These are phyloP conservation scores for Odontarrhena argentea DNA, from an alignment of 345 rosid species.

Conservation along the genomic window DNA sequence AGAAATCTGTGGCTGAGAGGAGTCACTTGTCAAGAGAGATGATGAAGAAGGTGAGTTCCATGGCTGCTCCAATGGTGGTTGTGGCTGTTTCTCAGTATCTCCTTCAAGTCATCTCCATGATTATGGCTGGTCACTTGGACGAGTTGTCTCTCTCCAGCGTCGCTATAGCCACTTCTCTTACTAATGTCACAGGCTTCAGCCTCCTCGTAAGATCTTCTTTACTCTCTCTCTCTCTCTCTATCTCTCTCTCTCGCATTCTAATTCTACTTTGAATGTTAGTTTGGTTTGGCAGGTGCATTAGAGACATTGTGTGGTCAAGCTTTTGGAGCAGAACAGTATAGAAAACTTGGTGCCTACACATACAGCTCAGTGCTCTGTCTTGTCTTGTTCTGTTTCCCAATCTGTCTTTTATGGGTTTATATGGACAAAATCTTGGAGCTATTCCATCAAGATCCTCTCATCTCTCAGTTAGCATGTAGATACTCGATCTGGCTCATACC, in stretches of 20 bases:
- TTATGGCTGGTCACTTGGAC: no score
- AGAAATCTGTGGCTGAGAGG: background rate
- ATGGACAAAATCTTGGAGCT: conserved; percentile 46
- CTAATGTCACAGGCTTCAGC: conserved; percentile 23
- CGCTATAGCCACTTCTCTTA: no score
- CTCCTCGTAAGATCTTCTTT: background rate
- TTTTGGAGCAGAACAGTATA: conserved; percentile 55
- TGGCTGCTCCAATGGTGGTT: no score
- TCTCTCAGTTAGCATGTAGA: conserved; percentile 46
- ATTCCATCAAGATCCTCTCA: conserved; percentile 47
- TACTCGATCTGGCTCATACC: conserved; percentile 52
- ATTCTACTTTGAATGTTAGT: background rate
- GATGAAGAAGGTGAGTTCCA: no score
- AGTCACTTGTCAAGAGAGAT: no score
- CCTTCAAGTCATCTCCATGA: no score
- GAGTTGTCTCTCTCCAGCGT: no score
- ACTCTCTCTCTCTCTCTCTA: no score
- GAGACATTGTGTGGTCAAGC: conserved; percentile 65
- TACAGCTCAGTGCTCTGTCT: conserved; percentile 45
- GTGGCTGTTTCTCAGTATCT: no score
- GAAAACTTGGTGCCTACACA: conserved; percentile 47
- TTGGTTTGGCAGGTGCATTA: conserved; percentile 4
- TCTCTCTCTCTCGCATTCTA: background rate
- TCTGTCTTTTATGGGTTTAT: conserved; percentile 47
- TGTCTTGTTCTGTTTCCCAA: conserved; percentile 40